Conservation (phyloP, 1,139 yeast genomes). For the Blastobotrys malaysiensis region DNA sequence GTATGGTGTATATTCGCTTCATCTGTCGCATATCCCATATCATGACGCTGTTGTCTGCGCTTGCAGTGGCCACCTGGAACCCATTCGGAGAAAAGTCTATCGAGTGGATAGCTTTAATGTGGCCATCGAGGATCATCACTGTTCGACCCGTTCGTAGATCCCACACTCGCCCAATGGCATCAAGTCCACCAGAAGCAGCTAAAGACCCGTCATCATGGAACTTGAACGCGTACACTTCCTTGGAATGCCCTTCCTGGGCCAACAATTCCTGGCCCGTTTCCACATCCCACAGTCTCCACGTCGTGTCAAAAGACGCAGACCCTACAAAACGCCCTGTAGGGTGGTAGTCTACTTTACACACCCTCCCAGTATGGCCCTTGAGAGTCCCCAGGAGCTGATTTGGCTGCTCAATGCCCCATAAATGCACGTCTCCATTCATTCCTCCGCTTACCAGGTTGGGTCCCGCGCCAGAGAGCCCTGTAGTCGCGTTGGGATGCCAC, state of each 20-base stretch:
- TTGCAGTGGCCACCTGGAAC: constrained; percentile 68
- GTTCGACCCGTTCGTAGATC: constrained; percentile 77
- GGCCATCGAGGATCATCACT: constrained; percentile 57
- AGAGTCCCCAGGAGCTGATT: constrained; percentile 24
- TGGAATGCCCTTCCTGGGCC: constrained; percentile 82
- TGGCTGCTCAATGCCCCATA: constrained; percentile 37
- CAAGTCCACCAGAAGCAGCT: constrained; percentile 73
- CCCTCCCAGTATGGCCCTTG: constrained; percentile 49
- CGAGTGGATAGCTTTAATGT: constrained; percentile 64
- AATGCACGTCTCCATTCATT: constrained; percentile 50
- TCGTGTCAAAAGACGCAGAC: constrained; percentile 75
- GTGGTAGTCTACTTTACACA: constrained; percentile 60
- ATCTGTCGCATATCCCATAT: constrained; percentile 77
- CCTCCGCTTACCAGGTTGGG: constrained; percentile 51
- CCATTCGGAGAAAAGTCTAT: constrained; percentile 78
- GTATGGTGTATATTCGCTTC: constrained; percentile 47
- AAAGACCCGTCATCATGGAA: constrained; percentile 79
- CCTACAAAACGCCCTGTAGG: constrained; percentile 55
- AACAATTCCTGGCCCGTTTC: constrained; percentile 42
- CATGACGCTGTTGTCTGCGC: constrained; percentile 76
- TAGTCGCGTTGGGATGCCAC: constrained; percentile 45
- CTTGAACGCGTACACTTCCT: constrained; percentile 58
- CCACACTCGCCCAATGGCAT: constrained; percentile 74
- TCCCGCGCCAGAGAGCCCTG: constrained; percentile 10
- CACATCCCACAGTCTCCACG: constrained; percentile 89